Evolutionary conservation across 805 yeast genomes (phyloP).

Genomic region (Nakazawaea holstii): DNA sequence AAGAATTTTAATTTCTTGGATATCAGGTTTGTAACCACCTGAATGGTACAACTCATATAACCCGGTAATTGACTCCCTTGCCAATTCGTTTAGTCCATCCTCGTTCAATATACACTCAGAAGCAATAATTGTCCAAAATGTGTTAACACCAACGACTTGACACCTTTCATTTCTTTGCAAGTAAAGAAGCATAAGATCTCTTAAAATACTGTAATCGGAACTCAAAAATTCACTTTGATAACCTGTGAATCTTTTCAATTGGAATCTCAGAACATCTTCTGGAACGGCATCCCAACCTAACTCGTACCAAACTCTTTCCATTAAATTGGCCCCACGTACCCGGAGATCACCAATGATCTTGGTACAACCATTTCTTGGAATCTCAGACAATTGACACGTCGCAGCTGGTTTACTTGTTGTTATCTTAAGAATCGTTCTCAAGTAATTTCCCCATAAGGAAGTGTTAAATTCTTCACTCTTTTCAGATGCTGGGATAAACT

Average conservation of each 20-base stretch:
- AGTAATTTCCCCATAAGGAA: conserved; percentile 62
- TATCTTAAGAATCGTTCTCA: conserved; percentile 50
- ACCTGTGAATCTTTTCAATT: conserved; percentile 59
- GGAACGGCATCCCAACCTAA: conserved; percentile 59
- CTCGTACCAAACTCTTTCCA: conserved; percentile 66
- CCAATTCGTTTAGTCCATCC: conserved; percentile 47
- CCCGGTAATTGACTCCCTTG: conserved; percentile 57
- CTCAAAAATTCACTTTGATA: conserved; percentile 61
- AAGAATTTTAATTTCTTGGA: conserved; percentile 48
- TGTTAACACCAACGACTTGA: conserved; percentile 55
- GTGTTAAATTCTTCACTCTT: conserved; percentile 51
- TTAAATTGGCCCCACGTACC: conserved; percentile 46
- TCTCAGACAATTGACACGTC: conserved; percentile 62
- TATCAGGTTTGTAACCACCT: conserved; percentile 50
- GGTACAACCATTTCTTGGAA: conserved; percentile 68
- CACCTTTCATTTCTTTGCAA: conserved; percentile 62
- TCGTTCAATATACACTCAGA: conserved; percentile 59
- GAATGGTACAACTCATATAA: conserved; percentile 59
- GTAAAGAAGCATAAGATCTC: conserved; percentile 60
- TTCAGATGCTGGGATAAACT: conserved; percentile 47
- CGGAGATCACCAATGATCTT: conserved; percentile 61
- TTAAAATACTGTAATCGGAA: conserved; percentile 54
- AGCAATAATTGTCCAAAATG: conserved; percentile 69
- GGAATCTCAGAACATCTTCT: conserved; percentile 53
- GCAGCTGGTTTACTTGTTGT: conserved; percentile 66